Conservation (phyloP, 495 filamentous ascomycete species). For the Aspergillus biplanus region DNA sequence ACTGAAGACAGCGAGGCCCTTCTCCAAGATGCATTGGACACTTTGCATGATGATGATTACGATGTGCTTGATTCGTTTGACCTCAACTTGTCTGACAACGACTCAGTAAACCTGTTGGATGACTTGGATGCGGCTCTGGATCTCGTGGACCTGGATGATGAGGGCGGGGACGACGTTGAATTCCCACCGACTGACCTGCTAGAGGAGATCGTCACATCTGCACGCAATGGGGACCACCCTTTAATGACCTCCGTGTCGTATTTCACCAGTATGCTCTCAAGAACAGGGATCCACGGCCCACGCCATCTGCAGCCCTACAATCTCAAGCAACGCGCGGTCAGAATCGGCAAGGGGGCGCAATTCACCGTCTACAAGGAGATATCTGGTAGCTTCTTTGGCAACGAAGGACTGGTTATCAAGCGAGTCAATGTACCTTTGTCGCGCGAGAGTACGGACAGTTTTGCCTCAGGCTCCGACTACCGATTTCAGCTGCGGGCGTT, state of each 20-base stretch:
- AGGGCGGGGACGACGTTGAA: not conserved
- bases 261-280: constrained; percentile 28
- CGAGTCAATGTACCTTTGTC: constrained; percentile 23
- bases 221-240: constrained; percentile 25
- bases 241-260: constrained; percentile 28
- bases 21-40: not conserved
- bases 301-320: constrained; percentile 23
- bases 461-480: constrained; percentile 14
- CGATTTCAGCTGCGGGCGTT: constrained; percentile 16
- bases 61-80: not conserved
- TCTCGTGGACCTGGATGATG: not conserved
- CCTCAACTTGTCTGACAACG: too few relatives aligned
- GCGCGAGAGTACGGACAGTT: not conserved
- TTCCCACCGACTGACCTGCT: not conserved
- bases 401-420: constrained; percentile 28
- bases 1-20: not conserved
- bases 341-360: constrained; percentile 24
- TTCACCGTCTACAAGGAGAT: constrained; percentile 27
- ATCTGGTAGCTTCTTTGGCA: constrained; percentile 9
- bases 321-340: constrained; percentile 18
- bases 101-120: too few relatives aligned
- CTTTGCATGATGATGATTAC: not conserved
- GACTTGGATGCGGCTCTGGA: too few relatives aligned
- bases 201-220: constrained; percentile 23
- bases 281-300: constrained; percentile 29